Conservation (phyloP, 1,139 yeast species). For the Candida labiduridarum region DNA sequence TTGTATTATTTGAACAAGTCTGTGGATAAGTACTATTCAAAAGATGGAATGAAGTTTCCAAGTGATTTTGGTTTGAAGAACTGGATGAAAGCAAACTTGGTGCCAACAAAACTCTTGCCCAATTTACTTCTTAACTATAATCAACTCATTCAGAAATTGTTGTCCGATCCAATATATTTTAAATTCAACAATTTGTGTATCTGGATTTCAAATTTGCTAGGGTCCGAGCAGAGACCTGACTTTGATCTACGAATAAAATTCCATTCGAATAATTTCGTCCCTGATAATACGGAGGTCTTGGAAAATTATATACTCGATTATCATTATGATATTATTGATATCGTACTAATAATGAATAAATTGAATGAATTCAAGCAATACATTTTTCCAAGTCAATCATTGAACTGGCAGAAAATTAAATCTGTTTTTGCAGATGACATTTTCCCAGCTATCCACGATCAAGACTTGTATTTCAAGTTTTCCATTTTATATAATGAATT, state of each 20-base stretch:
- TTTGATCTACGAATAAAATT: conserved; percentile 1
- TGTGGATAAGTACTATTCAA: conserved; percentile 18
- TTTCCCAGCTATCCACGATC: conserved; percentile 1
- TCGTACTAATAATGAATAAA: conserved; percentile 4
- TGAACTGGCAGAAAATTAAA: conserved; percentile 1
- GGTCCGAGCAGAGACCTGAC: neutral
- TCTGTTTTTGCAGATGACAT: conserved; percentile 2
- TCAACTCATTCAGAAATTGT: conserved; percentile 6
- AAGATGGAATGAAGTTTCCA: conserved; percentile 19
- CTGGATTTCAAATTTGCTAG: neutral
- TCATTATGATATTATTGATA: conserved; percentile 13
- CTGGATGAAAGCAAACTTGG: conserved; percentile 16
- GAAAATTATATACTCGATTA: conserved; percentile 8
- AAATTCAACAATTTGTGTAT: conserved; percentile 13
- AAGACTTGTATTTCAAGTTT: conserved; percentile 5
- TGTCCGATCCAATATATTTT: conserved; percentile 9
- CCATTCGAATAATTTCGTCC: neutral
- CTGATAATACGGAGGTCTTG: neutral
- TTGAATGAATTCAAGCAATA: conserved; percentile 1
- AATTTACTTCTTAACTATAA: conserved; percentile 9
- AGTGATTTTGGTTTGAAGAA: conserved; percentile 24
- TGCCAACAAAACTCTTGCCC: conserved; percentile 4
- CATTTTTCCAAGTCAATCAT: neutral
- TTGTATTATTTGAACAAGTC: conserved; percentile 20
- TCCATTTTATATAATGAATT: conserved; percentile 8